Base-by-base conservation (phyloP, 192 early-diverging fungal species). In the Coemansia reversa region DNA sequence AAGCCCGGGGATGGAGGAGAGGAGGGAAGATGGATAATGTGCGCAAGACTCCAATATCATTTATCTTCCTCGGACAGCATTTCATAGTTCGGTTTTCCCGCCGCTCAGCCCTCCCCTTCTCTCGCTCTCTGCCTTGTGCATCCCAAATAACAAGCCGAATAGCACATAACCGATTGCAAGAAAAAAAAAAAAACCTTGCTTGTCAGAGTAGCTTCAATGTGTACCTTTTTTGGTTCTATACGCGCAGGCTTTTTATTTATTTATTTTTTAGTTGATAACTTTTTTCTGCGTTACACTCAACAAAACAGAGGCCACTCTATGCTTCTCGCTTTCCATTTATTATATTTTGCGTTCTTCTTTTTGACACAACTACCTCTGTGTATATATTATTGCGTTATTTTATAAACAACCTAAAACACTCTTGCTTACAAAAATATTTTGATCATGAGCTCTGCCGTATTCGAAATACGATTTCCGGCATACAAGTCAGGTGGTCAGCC, bases 401-500 rank as follows among this genome's bases (percentile, higher is more conserved):
- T 45, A 49, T 52, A 49, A 52, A 62, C 32, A 45, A 45, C 3
- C 9, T 45, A 45, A 45, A 14, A 12, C 39, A 45, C 14, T 5
- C 19, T 54, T 25, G 52, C 24, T 29, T 64, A 20, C 28, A 9
- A 4, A 35, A 20, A 16, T 33, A n/a, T 6, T 55, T 32, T 29
- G 6, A 24, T 39, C 0, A 75, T 75, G 74, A 45, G 47, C 48
- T 20, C 47, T 11, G 54, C 67, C 5, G 55, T 66, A 28, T 66
- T 79, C 23, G 76, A 79, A 42, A 74, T 79, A 39, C 71, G 76
- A 48, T 79, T 79, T 52, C 76, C 76, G 4, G 58, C 76, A 24
- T 79, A 74, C 62, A 79, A 71, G 2, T 79, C 76, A 11, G 76
- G 76, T 16, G 56, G 61, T 2, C 30, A 60, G 14, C 76, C 76